Conservation (phyloP, 1,284 basidiomycete species). For the Apiotrichum montevideense region DNA sequence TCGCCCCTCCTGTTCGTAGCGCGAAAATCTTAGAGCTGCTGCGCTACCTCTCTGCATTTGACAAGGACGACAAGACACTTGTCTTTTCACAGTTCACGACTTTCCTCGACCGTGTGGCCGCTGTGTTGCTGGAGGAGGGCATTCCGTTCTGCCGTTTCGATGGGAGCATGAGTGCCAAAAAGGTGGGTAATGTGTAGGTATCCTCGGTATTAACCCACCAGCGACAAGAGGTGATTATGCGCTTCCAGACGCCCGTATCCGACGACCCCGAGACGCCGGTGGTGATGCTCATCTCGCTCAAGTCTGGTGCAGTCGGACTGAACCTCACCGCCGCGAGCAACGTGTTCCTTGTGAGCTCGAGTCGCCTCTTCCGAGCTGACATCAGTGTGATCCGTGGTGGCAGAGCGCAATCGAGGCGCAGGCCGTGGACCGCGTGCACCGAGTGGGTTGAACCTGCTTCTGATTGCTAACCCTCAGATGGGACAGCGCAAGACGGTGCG, state of each 20-base stretch:
- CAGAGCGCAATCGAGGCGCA: slow-evolving; percentile 81
- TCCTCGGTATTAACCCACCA: slow-evolving; percentile 7
- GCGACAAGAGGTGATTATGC: slow-evolving; percentile 69
- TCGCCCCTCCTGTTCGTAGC: slow-evolving; percentile 51
- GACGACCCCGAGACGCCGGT: slow-evolving; percentile 52
- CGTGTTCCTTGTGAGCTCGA: slow-evolving; percentile 66
- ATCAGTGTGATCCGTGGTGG: slow-evolving; percentile 58
- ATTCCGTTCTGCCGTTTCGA: slow-evolving; percentile 74
- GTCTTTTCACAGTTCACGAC: slow-evolving; percentile 81
- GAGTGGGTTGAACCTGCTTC: slow-evolving; percentile 42
- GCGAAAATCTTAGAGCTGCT: slow-evolving; percentile 77
- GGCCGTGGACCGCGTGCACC: slow-evolving; percentile 74
- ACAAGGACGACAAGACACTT: slow-evolving; percentile 64
- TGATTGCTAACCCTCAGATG: slow-evolving; percentile 46
- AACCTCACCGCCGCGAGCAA: slow-evolving; percentile 86
- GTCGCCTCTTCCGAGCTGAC: slow-evolving; percentile 24
- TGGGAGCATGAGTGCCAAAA: slow-evolving; percentile 68
- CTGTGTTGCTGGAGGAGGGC: slow-evolving; percentile 59
- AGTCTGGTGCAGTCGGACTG: slow-evolving; percentile 67
- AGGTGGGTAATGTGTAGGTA: slow-evolving; percentile 26
- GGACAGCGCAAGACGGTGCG: slow-evolving; percentile 74
- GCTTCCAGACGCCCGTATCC: slow-evolving; percentile 60
- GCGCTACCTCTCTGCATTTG: slow-evolving; percentile 63
- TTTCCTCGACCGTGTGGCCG: slow-evolving; percentile 71
- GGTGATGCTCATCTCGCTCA: slow-evolving; percentile 81